phyloP scores from a whole-genome alignment of 345 rosid genomes.

The Eucalyptus marginata region DNA sequence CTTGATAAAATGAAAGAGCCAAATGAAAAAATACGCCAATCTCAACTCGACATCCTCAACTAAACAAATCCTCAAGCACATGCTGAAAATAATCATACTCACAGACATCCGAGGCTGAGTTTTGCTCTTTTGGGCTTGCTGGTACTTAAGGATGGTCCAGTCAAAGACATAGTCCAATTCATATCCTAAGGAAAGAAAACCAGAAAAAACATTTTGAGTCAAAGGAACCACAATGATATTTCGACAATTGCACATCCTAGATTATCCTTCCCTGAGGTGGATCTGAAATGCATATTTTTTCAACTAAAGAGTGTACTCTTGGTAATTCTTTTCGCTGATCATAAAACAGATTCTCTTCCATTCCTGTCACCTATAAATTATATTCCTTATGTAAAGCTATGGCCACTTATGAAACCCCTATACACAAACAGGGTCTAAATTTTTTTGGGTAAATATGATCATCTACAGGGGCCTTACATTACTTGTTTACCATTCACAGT shows the following conservation, averaged over 20 bases:
- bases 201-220: not conserved
- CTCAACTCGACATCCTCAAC: not conserved
- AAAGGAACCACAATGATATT: not conserved
- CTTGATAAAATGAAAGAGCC: not conserved
- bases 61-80: not conserved
- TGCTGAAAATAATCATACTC: slow-evolving; percentile 2
- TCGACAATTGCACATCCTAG: not conserved
- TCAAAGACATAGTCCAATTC: slow-evolving; percentile 82
- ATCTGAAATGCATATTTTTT: not conserved
- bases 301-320: not conserved
- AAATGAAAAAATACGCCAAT: not conserved
- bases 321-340: not conserved
- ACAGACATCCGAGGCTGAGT: slow-evolving; percentile 53
- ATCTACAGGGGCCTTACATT: not conserved
- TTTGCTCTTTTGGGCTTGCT: slow-evolving; percentile 62
- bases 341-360: not conserved
- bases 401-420: not conserved
- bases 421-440: not conserved
- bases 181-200: slow-evolving; percentile 38
- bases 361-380: not conserved
- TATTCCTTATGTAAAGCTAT: not conserved
- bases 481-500: not conserved
- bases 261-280: not conserved
- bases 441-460: not conserved
- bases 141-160: slow-evolving; percentile 93